These are phyloP conservation scores for Corynespora cassiicola DNA, from an alignment of 2,329 filamentous ascomycete genomes.

Conservation along the genomic window DNA sequence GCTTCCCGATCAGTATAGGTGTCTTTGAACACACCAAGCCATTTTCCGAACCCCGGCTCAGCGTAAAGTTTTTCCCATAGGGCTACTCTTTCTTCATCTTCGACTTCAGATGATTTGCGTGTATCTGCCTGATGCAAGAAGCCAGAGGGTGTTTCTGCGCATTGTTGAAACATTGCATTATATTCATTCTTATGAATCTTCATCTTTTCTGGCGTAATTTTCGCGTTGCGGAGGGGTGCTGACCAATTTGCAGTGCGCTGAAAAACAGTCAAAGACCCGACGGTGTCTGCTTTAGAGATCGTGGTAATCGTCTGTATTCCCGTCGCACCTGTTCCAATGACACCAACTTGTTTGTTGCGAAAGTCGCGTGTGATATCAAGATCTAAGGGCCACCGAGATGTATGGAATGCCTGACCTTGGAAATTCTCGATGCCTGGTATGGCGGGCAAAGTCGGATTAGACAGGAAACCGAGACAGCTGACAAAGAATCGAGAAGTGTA, in stretches of 20 bases:
- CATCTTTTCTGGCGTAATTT: constrained; percentile 40
- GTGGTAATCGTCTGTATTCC: constrained; percentile 61
- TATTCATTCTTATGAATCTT: constrained; percentile 35
- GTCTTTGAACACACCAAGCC: constrained; percentile 30
- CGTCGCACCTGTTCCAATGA: constrained; percentile 68
- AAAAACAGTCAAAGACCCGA: constrained; percentile 19
- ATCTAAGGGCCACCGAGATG: constrained; percentile 63
- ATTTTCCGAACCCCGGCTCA: constrained; percentile 46
- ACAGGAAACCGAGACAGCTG: constrained; percentile 21
- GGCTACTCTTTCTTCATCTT: constrained; percentile 36
- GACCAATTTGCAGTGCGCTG: constrained; percentile 70
- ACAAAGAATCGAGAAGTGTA: constrained; percentile 15
- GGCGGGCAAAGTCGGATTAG: constrained; percentile 12
- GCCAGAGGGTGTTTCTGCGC: constrained; percentile 26
- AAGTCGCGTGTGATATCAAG: constrained; percentile 50
- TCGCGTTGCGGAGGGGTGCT: constrained; percentile 55
- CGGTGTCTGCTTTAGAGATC: constrained; percentile 12
- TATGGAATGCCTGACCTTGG: constrained; percentile 62
- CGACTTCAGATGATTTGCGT: constrained; percentile 41
- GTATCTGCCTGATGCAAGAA: constrained; percentile 38
- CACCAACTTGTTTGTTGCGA: constrained; percentile 58
- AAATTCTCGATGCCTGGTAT: constrained; percentile 60
- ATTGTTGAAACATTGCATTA: constrained; percentile 35
- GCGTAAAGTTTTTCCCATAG: constrained; percentile 42
- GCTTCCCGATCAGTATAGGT: constrained; percentile 29